Conservation (phyloP, 805 yeast genomes). For the Candida nanaspora region DNA sequence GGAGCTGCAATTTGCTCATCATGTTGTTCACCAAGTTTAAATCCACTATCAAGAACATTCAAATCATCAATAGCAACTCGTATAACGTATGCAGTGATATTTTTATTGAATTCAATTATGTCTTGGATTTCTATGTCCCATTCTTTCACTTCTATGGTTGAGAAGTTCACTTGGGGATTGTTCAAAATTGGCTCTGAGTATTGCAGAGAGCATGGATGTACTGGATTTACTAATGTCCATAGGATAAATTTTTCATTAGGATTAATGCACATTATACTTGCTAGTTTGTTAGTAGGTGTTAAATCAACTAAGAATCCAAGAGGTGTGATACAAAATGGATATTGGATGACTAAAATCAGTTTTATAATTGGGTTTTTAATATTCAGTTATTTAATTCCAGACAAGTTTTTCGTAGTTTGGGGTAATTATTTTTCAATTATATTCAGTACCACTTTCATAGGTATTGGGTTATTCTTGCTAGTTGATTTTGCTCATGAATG, state of each 20-base stretch:
- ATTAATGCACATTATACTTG: conserved; percentile 64
- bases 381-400: conserved; percentile 75
- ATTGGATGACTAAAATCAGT: conserved; percentile 74
- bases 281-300: conserved; percentile 62
- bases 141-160: conserved; percentile 67
- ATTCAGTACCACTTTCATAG: conserved; percentile 76
- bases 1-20: conserved; percentile 80
- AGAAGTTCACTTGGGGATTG: conserved; percentile 59
- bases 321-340: conserved; percentile 82
- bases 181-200: conserved; percentile 46
- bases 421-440: conserved; percentile 86
- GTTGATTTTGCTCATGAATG: conserved; percentile 98
- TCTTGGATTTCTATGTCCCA: conserved; percentile 93
- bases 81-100: conserved; percentile 73
- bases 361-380: conserved; percentile 51
- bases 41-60: conserved; percentile 39
- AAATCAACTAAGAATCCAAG: conserved; percentile 72
- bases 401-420: conserved; percentile 78
- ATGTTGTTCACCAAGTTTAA: conserved; percentile 29
- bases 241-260: conserved; percentile 87
- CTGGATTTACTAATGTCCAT: conserved; percentile 91
- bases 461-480: conserved; percentile 81
- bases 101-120: conserved; percentile 68
- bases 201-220: conserved; percentile 81
- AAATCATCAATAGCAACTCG: conserved; percentile 77